Conservation (phyloP, 176 grass and related monocot genomes). For the Oryza nivara region DNA sequence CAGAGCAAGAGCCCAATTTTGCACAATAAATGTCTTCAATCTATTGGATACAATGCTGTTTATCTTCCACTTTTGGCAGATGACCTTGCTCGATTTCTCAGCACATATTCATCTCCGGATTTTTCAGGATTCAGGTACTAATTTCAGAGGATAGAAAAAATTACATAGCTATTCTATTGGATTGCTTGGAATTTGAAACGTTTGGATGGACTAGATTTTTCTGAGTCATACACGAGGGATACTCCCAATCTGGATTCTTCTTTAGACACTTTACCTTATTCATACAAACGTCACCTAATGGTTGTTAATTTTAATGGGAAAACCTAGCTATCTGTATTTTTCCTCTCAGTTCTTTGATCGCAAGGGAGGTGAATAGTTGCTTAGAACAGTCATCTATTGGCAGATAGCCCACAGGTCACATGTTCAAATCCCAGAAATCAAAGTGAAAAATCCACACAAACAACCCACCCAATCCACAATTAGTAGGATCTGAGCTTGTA, state of each 20-base stretch:
- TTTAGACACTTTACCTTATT: neutral
- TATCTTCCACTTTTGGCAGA: conserved; percentile 91
- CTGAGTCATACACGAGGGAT: conserved; percentile 28
- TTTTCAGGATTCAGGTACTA: conserved; percentile 92
- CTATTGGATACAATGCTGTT: conserved; percentile 80
- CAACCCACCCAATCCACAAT: too few species aligned
- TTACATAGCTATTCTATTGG: neutral
- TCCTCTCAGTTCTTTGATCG: too few species aligned
- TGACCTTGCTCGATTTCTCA: conserved; percentile 78
- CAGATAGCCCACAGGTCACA: too few species aligned
- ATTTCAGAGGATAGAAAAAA: conserved; percentile 19
- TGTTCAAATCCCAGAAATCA: too few species aligned
- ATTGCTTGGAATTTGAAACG: conserved; percentile 21
- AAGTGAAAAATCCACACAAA: too few species aligned
- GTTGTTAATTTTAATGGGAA: neutral
- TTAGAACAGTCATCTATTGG: too few species aligned
- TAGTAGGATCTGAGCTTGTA: too few species aligned
- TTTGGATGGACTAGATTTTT: conserved; percentile 8
- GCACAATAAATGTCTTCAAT: conserved; percentile 83
- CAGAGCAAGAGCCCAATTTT: conserved; percentile 95
- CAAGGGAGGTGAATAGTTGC: too few species aligned
- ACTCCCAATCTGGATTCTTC: neutral
- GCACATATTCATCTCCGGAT: conserved; percentile 82
- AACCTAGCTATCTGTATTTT: neutral
- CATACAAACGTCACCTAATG: neutral